Percentiles rank a stretch among this genome's conserved stretches.
These are phyloP conservation scores for Allomyces javanicus DNA, from an alignment of 192 early-diverging fungal species.

Conservation along the genomic window DNA sequence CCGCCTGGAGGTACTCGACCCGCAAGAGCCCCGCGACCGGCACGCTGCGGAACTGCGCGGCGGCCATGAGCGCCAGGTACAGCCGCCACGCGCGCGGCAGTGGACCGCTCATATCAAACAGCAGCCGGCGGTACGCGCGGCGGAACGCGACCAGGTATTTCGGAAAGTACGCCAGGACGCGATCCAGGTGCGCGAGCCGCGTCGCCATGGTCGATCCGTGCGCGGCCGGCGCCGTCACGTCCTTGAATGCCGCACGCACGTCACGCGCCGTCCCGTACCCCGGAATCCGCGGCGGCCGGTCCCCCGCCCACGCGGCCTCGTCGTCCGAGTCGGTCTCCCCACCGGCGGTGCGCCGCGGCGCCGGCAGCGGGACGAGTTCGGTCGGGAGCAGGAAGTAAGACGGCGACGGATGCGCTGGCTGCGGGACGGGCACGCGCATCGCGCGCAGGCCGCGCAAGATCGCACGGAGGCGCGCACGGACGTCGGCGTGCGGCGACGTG, in stretches of 20 bases:
- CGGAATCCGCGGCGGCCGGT: too few species aligned
- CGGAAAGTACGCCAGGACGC: slow-evolving; percentile 32
- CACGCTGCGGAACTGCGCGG: slow-evolving; percentile 29
- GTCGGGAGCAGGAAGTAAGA: not conserved
- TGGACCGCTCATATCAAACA: slow-evolving; percentile 21
- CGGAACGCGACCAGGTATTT: slow-evolving; percentile 30
- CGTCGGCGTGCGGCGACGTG: not conserved
- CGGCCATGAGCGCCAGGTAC: slow-evolving; percentile 34
- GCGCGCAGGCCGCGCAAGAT: not conserved
- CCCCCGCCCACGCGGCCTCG: not conserved
- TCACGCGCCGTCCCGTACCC: not conserved
- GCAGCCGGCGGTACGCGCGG: slow-evolving; percentile 13
- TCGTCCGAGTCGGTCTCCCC: not conserved
- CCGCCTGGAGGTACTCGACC: slow-evolving; percentile 22
- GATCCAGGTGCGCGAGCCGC: not conserved
- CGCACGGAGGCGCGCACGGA: not conserved
- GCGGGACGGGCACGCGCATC: not conserved
- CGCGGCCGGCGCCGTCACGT: slow-evolving; percentile 26
- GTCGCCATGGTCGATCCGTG: slow-evolving; percentile 23
- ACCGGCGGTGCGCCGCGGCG: too few species aligned
- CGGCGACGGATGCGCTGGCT: not conserved
- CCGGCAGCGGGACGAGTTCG: not conserved
- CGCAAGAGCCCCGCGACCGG: slow-evolving; percentile 29
- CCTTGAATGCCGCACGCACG: slow-evolving; percentile 13
- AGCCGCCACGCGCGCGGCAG: slow-evolving; percentile 23